Base-by-base conservation (phyloP, 495 filamentous ascomycete genomes). In the Aspergillus funiculosus region DNA sequence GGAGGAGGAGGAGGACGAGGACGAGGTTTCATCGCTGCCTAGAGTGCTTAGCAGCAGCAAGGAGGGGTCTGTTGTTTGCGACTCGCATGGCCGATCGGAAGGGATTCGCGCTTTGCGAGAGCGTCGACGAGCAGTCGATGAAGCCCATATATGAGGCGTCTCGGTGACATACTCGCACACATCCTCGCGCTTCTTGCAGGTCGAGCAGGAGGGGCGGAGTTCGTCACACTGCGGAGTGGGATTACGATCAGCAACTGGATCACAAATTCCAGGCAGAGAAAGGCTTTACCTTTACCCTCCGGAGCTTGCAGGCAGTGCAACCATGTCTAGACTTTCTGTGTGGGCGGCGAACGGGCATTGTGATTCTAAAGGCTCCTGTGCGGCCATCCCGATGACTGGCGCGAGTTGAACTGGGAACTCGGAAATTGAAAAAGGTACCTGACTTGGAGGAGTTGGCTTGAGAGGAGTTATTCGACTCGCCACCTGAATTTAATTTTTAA, bases 291-390 rank as follows among this genome's bases (percentile, higher is more conserved):
- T 61, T 61, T 3, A 61, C 58, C 37, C 58, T 32, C 21, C 58
- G 52, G 5, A 43, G 44, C 18, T 61, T 61, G 34, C 58, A 61
- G n/a, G 41, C 48, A 17, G 18, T 51, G 30, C 58, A 61, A 4
- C 58, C 58, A 36, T 58, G 58, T 7, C 58, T 43, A 11, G 58
- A 61, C 36, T 61, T 61, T 5, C 37, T 45, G 24, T 54, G 54
- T 10, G 54, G 48, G 18, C 54, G 53, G 17, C 54, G 51, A 15
- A 37, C 39, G 25, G 40, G 42, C 54, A 57, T 57, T n/a, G 20
- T 9, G 42, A n/a, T n/a, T n/a, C n/a, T n/a, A n/a, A n/a, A n/a
- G n/a, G n/a, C n/a, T n/a, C n/a, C n/a, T n/a, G n/a, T n/a, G n/a
- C n/a, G n/a, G n/a, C n/a, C n/a, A n/a, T n/a, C n/a, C n/a, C n/a